A percentile compares a stretch with the other conserved stretches of the same genome.
phyloP scores from a whole-genome alignment of 768 basidiomycete species.

The Pisolithus sp. region DNA sequence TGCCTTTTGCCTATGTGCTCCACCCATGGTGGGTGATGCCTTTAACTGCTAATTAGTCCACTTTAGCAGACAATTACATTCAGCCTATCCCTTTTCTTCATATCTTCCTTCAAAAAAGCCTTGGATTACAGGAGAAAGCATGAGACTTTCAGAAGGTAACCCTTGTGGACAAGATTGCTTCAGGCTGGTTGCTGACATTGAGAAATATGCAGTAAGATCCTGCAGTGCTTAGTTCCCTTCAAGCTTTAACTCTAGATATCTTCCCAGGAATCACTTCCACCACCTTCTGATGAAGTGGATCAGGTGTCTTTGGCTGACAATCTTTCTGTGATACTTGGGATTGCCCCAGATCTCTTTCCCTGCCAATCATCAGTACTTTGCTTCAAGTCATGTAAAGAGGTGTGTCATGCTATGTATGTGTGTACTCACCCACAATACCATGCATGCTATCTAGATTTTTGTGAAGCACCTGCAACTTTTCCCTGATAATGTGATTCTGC shows the following conservation, averaged over 20 bases:
- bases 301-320: conserved; percentile 9
- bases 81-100: background rate
- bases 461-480: conserved; percentile 15
- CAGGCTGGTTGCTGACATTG: conserved; percentile 19
- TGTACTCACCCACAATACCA: background rate
- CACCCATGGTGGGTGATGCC: conserved; percentile 28
- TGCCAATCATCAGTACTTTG: conserved; percentile 47
- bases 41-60: background rate
- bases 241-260: background rate
- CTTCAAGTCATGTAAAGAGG: conserved; percentile 43
- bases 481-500: conserved; percentile 12
- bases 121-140: conserved; percentile 12
- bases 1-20: conserved; percentile 38
- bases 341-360: conserved; percentile 41
- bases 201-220: conserved; percentile 14
- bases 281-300: conserved; percentile 6
- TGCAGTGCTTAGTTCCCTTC: background rate
- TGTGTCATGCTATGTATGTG: conserved; percentile 4
- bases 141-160: conserved; percentile 22
- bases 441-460: conserved; percentile 10
- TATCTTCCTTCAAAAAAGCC: conserved; percentile 20
- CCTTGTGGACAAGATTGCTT: conserved; percentile 30
- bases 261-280: conserved; percentile 18
- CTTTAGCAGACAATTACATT: background rate
- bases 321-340: conserved; percentile 33